These are phyloP conservation scores for Apiospora sp. DNA, from an alignment of 2,329 filamentous ascomycete genomes.

Conservation along the genomic window DNA sequence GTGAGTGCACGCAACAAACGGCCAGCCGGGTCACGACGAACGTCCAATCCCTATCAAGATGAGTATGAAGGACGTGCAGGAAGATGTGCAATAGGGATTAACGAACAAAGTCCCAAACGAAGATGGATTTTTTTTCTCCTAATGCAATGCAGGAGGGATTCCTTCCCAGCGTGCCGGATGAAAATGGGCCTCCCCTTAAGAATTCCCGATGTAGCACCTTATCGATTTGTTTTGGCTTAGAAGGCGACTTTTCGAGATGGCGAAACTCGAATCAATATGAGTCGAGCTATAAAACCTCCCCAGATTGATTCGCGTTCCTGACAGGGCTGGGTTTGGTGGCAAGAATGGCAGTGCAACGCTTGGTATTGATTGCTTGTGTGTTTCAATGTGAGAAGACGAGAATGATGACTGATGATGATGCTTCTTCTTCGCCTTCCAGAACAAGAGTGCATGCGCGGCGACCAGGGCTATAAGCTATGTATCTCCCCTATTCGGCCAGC, in stretches of 20 bases:
- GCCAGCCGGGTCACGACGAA: background rate
- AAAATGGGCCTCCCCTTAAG: slow-evolving; percentile 19
- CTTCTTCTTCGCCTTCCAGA: background rate
- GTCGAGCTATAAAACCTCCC: background rate
- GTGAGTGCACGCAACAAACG: slow-evolving; percentile 16
- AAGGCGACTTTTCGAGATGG: slow-evolving; percentile 12
- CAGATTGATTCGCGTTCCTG: slow-evolving; percentile 17
- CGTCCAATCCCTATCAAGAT: slow-evolving; percentile 14
- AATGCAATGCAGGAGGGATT: slow-evolving; percentile 5
- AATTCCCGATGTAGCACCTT: background rate
- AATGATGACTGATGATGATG: background rate
- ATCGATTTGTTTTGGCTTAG: background rate
- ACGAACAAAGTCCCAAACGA: slow-evolving; percentile 1
- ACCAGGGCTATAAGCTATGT: slow-evolving; percentile 3
- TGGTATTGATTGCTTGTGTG: background rate
- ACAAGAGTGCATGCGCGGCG: background rate
- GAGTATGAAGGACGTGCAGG: background rate
- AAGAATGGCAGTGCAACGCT: slow-evolving; percentile 15
- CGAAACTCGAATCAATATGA: slow-evolving; percentile 1
- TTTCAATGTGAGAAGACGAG: background rate
- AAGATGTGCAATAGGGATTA: background rate
- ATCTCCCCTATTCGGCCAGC: slow-evolving; percentile 2
- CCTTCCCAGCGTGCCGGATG: background rate
- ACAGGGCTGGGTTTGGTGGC: slow-evolving; percentile 2
- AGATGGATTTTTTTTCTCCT: background rate